Evolutionary conservation across 2,329 filamentous ascomycete genomes (phyloP).

Genomic region (Cladobotryum protrusum): DNA sequence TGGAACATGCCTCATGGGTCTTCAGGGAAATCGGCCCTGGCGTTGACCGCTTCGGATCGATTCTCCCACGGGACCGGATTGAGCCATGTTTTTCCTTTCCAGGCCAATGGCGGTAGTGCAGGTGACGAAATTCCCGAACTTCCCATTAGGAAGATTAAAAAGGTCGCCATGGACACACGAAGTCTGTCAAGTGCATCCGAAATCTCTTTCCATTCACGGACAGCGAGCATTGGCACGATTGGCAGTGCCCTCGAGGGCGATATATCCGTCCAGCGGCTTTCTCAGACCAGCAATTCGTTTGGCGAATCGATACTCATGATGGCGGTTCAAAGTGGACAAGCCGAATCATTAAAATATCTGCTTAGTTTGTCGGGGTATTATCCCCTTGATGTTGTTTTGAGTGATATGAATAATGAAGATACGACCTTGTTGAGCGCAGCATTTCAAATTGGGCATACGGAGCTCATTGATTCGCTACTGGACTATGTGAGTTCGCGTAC

Average conservation of each 20-base stretch:
- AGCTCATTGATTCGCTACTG: slow-evolving; percentile 69
- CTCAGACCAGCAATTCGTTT: slow-evolving; percentile 60
- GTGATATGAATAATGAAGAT: slow-evolving; percentile 83
- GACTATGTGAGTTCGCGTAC: slow-evolving; percentile 58
- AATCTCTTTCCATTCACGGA: slow-evolving; percentile 73
- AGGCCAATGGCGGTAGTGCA: slow-evolving; percentile 44
- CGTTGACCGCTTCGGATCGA: slow-evolving; percentile 38
- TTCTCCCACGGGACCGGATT: slow-evolving; percentile 56
- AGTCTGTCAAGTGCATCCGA: slow-evolving; percentile 85
- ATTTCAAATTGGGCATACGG: slow-evolving; percentile 72
- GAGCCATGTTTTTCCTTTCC: slow-evolving; percentile 88
- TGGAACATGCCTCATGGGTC: slow-evolving; percentile 43
- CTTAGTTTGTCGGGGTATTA: slow-evolving; percentile 73
- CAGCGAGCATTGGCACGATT: slow-evolving; percentile 70
- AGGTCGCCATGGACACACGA: slow-evolving; percentile 81
- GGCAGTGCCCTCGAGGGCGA: slow-evolving; percentile 75
- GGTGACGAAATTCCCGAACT: slow-evolving; percentile 21
- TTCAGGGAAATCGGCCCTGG: slow-evolving; percentile 37
- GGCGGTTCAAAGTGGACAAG: slow-evolving; percentile 67
- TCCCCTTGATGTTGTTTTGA: slow-evolving; percentile 61
- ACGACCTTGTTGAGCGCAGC: slow-evolving; percentile 86
- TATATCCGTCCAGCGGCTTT: slow-evolving; percentile 71
- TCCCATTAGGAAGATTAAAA: slow-evolving; percentile 56
- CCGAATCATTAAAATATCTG: slow-evolving; percentile 70
- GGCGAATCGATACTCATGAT: slow-evolving; percentile 89